A percentile compares a stretch with the other conserved stretches of the same genome.
Evolutionary conservation across 106 monocot species (phyloP).

Genomic region (Dactylorhiza incarnata): DNA sequence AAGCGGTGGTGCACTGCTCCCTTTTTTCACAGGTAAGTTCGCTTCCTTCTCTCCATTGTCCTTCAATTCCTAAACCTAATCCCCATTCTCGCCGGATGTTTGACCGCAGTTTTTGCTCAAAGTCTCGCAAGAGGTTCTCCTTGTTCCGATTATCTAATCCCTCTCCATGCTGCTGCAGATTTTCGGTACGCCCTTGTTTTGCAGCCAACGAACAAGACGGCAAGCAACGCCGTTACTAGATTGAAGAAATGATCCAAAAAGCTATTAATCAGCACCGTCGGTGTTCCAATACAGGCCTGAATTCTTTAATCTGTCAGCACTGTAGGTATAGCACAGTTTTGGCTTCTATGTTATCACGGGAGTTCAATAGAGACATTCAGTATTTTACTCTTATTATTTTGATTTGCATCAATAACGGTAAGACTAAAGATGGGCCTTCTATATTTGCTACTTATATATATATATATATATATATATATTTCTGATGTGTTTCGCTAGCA

Average conservation of each 20-base stretch:
- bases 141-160: not conserved
- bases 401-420: not conserved
- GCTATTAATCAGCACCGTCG: not conserved
- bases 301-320: not conserved
- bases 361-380: not conserved
- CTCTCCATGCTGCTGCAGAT: constrained; percentile 39
- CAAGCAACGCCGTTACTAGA: constrained; percentile 58
- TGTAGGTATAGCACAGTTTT: not conserved
- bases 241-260: constrained; percentile 44
- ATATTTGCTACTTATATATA: not conserved
- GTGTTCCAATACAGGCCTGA: not conserved
- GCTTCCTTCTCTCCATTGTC: too few species aligned
- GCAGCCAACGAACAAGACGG: constrained; percentile 91
- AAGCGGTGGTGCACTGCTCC: too few species aligned
- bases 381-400: not conserved
- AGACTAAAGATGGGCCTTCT: not conserved
- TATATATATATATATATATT: too few species aligned
- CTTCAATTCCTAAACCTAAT: too few species aligned
- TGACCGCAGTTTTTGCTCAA: too few species aligned
- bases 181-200: constrained; percentile 88
- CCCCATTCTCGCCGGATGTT: too few species aligned
- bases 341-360: not conserved
- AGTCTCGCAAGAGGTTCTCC: too few species aligned
- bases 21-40: too few species aligned
- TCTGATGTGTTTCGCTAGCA: too few species aligned